These are phyloP conservation scores for Zymoseptoria tritici DNA, from an alignment of 2,329 filamentous ascomycete species.

Conservation along the genomic window DNA sequence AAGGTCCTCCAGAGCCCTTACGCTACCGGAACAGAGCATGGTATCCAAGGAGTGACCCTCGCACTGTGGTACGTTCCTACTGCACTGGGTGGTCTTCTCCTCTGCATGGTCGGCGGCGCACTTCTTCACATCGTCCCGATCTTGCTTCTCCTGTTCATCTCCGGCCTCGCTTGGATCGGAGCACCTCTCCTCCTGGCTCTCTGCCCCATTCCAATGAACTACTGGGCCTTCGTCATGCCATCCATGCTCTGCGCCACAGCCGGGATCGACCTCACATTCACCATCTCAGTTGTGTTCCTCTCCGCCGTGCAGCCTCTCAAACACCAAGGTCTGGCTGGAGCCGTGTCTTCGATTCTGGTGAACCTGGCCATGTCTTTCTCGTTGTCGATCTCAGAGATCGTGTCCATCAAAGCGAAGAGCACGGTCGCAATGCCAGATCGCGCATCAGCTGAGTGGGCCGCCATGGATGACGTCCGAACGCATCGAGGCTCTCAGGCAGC, in stretches of 20 bases:
- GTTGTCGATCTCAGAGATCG: slow-evolving; percentile 29
- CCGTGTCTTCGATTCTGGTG: slow-evolving; percentile 30
- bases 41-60: slow-evolving; percentile 23
- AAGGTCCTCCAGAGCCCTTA: slow-evolving; percentile 18
- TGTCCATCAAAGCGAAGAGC: slow-evolving; percentile 17
- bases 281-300: slow-evolving; percentile 28
- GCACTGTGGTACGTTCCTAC: slow-evolving; percentile 31
- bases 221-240: slow-evolving; percentile 31
- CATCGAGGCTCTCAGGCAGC: slow-evolving; percentile 21
- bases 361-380: slow-evolving; percentile 32
- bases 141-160: slow-evolving; percentile 25
- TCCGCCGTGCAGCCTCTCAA: slow-evolving; percentile 25
- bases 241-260: slow-evolving; percentile 32
- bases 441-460: background rate
- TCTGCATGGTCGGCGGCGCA: slow-evolving; percentile 25
- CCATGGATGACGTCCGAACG: slow-evolving; percentile 1
- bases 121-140: slow-evolving; percentile 27
- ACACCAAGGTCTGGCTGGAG: slow-evolving; percentile 30
- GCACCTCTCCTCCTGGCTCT: slow-evolving; percentile 31
- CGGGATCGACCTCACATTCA: slow-evolving; percentile 32
- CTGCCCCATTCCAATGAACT: slow-evolving; percentile 24
- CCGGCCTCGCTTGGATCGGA: slow-evolving; percentile 29
- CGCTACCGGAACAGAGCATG: slow-evolving; percentile 12
- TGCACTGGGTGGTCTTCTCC: slow-evolving; percentile 27
- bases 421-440: slow-evolving; percentile 2